These are phyloP conservation scores for Rhodotorula babjevae DNA, from an alignment of 768 basidiomycete genomes.

Conservation along the genomic window DNA sequence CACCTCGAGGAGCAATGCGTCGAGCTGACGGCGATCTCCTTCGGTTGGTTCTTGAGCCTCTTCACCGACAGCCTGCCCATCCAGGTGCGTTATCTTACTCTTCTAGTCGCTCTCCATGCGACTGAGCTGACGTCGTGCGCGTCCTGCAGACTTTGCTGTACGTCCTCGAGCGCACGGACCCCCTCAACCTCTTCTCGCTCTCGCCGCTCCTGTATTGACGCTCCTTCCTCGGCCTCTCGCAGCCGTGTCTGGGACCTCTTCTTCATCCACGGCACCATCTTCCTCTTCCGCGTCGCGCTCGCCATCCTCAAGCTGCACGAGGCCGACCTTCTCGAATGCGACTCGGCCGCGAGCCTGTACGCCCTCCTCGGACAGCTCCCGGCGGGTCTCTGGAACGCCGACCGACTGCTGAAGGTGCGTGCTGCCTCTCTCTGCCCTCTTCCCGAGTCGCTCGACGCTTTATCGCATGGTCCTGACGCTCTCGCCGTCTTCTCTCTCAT, in stretches of 20 bases:
- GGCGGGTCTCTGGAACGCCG: slow-evolving; percentile 87
- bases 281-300: slow-evolving; percentile 82
- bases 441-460: no score
- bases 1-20: slow-evolving; percentile 77
- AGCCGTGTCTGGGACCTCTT: slow-evolving; percentile 95
- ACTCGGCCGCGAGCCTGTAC: slow-evolving; percentile 82
- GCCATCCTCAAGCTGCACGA: slow-evolving; percentile 80
- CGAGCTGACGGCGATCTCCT: slow-evolving; percentile 89
- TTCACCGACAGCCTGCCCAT: slow-evolving; percentile 95
- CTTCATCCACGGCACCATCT: slow-evolving; percentile 84
- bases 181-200: no score
- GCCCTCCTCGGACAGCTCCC: slow-evolving; percentile 83
- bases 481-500: no score
- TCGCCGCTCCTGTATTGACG: background rate
- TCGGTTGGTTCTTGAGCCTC: slow-evolving; percentile 95
- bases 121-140: background rate
- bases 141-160: background rate
- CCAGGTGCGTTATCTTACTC: slow-evolving; percentile 57
- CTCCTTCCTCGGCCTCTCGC: slow-evolving; percentile 47
- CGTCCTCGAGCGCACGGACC: no score
- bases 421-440: no score
- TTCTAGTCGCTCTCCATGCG: fast-evolving
- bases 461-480: no score
- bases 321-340: slow-evolving; percentile 72
- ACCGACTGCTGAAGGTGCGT: slow-evolving; percentile 78